Evolutionary conservation across 2,329 filamentous ascomycete genomes (phyloP), one percentile per base, ranked within the genome.

Genomic region (Alternaria postmessia): DNA sequence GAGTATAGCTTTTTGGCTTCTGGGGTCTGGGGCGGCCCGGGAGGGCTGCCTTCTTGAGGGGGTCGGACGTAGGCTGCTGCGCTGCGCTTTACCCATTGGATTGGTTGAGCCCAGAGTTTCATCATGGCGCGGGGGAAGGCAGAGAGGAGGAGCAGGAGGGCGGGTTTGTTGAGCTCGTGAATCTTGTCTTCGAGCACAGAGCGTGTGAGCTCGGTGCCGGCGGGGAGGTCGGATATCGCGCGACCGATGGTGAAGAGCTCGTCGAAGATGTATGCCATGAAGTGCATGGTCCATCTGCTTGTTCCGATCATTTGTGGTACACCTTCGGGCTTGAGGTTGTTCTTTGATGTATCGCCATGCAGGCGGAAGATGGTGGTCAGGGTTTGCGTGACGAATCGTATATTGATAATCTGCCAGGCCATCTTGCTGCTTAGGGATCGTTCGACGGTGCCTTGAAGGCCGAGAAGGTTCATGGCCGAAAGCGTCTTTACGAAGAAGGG

Each of bases 401-500:
- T 82, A 68, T 93, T 92, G 14, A 97, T 81, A 49, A 89, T 86
- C 12, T 91, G 80, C 85, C 89, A 91, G 7, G 92, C 87, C 63
- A 94, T 86, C 74, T 93, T 93, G 63, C 91, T 89, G 52, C 86
- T 83, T 42, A 94, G 87, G 4, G 83, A 86, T 20, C 91, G 69
- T n/a, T 71, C 60, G 26, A 71, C 58, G 30, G 48, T 62, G n/a
- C 70, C 71, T 48, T 69, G 58, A 3, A 76, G 87, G 73, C 91
- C 92, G 9, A 97, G 81, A 53, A 92, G 89, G 58, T 91, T 89
- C 73, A 96, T 88, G 28, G 95, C 87, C 70, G 92, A 91, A 12
- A 97, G 82, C 57, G 89, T 92, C 57, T 91, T 85, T 61, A 93
- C 90, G 46, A 97, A 85, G 36, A 64, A 95, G 86, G 34, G 96